phyloP scores from a whole-genome alignment of 805 yeast species.

The Wickerhamomyces sydowiorum region DNA sequence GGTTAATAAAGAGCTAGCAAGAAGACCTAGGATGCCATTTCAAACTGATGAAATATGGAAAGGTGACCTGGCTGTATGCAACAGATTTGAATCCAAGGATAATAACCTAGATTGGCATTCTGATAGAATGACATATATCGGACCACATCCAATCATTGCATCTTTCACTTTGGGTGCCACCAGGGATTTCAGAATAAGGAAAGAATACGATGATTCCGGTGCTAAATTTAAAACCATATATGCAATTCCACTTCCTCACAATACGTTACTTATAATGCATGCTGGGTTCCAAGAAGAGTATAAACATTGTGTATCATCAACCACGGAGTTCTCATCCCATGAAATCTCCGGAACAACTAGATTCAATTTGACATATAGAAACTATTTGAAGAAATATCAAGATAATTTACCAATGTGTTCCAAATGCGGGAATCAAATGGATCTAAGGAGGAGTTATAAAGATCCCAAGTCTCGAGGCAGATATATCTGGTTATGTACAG shows the following conservation, averaged over 20 bases:
- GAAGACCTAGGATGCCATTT: constrained; percentile 29
- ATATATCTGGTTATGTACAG: constrained; percentile 65
- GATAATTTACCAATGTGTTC: constrained; percentile 38
- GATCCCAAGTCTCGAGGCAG: constrained; percentile 41
- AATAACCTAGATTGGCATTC: constrained; percentile 70
- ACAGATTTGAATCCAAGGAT: constrained; percentile 43
- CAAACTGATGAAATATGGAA: constrained; percentile 41
- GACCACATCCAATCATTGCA: constrained; percentile 65
- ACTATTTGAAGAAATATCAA: constrained; percentile 36
- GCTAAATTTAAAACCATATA: constrained; percentile 27
- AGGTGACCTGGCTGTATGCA: constrained; percentile 49
- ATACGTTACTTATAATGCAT: constrained; percentile 65
- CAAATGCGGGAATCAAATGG: constrained; percentile 37
- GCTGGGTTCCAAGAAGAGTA: constrained; percentile 76
- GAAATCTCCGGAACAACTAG: constrained; percentile 44
- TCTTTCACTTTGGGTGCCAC: constrained; percentile 67
- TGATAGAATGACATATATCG: constrained; percentile 65
- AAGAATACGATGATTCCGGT: constrained; percentile 28
- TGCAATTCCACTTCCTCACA: constrained; percentile 63
- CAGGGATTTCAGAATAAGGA: constrained; percentile 57
- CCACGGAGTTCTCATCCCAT: constrained; percentile 37
- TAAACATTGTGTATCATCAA: constrained; percentile 57
- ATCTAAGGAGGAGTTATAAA: constrained; percentile 49
- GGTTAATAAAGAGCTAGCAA: constrained; percentile 30
- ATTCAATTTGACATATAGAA: constrained; percentile 62